phyloP scores from a whole-genome alignment of 148 eudicot species.

The Chenopodium berlandieri region DNA sequence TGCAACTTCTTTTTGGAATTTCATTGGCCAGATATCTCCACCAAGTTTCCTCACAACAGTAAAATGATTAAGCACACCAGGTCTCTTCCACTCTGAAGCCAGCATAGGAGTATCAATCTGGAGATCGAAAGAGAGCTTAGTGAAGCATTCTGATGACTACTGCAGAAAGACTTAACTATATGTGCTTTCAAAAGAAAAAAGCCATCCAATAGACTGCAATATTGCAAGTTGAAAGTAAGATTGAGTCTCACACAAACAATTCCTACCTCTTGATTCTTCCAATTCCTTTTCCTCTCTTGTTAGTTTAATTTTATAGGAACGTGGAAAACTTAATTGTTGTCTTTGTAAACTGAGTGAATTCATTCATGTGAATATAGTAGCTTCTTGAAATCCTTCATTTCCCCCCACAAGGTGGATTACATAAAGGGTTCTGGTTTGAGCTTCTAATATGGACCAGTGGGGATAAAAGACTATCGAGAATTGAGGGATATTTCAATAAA shows the following conservation, averaged over 20 bases:
- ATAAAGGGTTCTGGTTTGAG: not conserved
- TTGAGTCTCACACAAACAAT: not conserved
- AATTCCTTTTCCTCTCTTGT: not conserved
- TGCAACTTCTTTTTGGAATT: constrained; percentile 63
- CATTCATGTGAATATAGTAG: not conserved
- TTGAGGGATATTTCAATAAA: not conserved
- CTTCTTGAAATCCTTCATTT: not conserved
- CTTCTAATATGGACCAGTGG: not conserved
- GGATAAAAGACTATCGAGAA: not conserved
- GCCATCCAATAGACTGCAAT: not conserved
- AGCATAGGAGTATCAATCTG: constrained; percentile 92
- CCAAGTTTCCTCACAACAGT: constrained; percentile 84
- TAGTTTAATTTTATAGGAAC: not conserved
- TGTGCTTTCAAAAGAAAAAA: not conserved
- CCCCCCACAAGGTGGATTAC: not conserved
- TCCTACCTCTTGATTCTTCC: not conserved
- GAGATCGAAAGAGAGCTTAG: constrained; percentile 21
- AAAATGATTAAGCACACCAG: constrained; percentile 80
- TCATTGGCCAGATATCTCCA: constrained; percentile 83
- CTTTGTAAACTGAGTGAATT: not conserved
- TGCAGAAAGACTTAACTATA: not conserved
- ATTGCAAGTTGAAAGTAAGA: not conserved
- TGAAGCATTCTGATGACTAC: not conserved
- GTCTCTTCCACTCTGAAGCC: constrained; percentile 79
- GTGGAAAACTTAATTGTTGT: not conserved